phyloP scores from a whole-genome alignment of 2,329 filamentous ascomycete genomes.

The Calycina herbarum region DNA sequence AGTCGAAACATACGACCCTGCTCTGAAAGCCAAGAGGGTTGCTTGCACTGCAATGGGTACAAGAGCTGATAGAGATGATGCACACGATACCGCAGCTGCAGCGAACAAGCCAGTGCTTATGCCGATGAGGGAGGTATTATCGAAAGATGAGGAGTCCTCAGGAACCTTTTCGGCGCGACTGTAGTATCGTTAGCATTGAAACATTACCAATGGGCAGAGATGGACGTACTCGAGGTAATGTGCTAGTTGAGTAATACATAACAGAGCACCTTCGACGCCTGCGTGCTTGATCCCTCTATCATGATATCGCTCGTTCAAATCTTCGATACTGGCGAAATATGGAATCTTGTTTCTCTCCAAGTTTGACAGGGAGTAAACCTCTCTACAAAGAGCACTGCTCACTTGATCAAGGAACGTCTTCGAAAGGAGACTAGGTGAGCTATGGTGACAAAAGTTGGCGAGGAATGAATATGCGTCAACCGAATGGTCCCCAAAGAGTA shows the following conservation, averaged over 20 bases:
- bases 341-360: conserved; percentile 60
- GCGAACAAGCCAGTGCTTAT: conserved; percentile 70
- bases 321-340: conserved; percentile 60
- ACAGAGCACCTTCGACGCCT: conserved; percentile 63
- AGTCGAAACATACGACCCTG: conserved; percentile 56
- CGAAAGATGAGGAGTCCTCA: conserved; percentile 50
- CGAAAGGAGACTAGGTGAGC: conserved; percentile 52
- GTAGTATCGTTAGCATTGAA: not conserved
- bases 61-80: conserved; percentile 61
- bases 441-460: conserved; percentile 51
- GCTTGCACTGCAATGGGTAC: conserved; percentile 63
- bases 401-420: conserved; percentile 61
- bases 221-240: conserved; percentile 67
- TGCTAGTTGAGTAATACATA: conserved; percentile 64
- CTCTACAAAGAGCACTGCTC: conserved; percentile 57
- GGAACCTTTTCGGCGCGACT: conserved; percentile 56
- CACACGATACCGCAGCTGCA: conserved; percentile 65
- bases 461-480: conserved; percentile 65
- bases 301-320: conserved; percentile 66
- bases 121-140: conserved; percentile 58
- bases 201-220: not conserved
- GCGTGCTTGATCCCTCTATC: conserved; percentile 56
- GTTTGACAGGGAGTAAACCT: conserved; percentile 57
- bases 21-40: conserved; percentile 66
- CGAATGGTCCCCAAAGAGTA: conserved; percentile 73